Base-by-base conservation (phyloP, 1,284 basidiomycete species). In the Omphalotus olearius region DNA sequence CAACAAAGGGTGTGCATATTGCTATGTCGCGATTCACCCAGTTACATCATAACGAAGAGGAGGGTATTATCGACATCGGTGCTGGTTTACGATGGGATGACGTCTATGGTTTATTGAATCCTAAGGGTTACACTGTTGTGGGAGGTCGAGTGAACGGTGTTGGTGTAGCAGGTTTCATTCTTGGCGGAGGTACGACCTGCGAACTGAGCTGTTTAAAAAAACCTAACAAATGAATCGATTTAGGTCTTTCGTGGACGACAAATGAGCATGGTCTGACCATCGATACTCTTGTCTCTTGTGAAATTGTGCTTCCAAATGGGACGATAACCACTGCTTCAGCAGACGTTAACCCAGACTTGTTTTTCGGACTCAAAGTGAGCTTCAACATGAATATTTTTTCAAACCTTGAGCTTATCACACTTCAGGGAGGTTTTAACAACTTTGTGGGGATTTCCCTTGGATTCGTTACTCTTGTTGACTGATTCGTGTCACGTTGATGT, bases 1-100 rank as follows among this genome's bases (percentile, higher is more conserved):
- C 68, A 1, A 73, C 73, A n/a, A 56, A 52, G 0, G 73, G 74
- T 3, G 63, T 77, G 5, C 71, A 73, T 0, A 69, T 76, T 45
- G 56, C 69, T 1, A 67, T 77, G 70, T 56, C 56, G 28, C 61
- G 63, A n/a, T 72, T 75, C 54, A 62, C 62, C 5, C 53, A 68
- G 0, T 57, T 69, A n/a, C 54, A 51, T 13, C 66, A 70, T 39
- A 52, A 69, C 45, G 40, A 60, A 2, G 39, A 47, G 1, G 42
- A 59, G 2, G 57, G 58, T 23, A 65, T 62, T 0, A 66, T 61
- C 10, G 62, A 59, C 2, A 56, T 74, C 5, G 74, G 74, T 1
- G 57, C 69, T 2, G 73, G 73, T 26, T 53, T 67, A 11, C 57
- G 64, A 4, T 76, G 74, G 74, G 70, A 72, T 44, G 61, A 67